Evolutionary conservation across 2,329 filamentous ascomycete species (phyloP), one percentile per base, ranked within the genome.

Genomic region (Trichoderma aggressivum): DNA sequence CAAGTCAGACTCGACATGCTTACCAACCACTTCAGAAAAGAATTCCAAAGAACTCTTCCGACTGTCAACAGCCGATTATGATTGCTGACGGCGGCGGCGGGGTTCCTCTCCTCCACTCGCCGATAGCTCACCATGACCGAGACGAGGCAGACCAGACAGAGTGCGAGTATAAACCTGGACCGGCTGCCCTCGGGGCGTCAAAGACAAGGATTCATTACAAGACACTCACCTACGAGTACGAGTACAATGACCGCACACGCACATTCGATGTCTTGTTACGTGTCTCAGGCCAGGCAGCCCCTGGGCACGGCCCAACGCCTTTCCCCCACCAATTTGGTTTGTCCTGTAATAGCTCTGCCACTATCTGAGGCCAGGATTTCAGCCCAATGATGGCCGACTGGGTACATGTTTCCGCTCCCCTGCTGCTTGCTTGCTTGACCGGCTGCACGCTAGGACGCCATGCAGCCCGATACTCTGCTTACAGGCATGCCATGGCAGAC

Each of bases 301-400:
- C 62, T 65, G 62, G 47, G 43, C 65, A 50, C 55, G 65, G 36
- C 28, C 65, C 65, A 55, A 47, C 39, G 65, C 65, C 65, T 32
- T 18, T 60, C 65, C 55, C 55, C 56, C 28, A 50, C 65, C 53
- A 43, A 67, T 30, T 59, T 50, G 53, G 36, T 24, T 59, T 50
- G 39, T 43, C 16, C 39, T 43, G 53, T 28, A n/a, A n/a, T n/a
- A 59, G 64, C 26, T 60, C 36, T 43, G 39, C 39, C 39, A 43
- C 39, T 26, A 30, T 18, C 12, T 24, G 21, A 67, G 30, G 36
- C 64, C 50, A n/a, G 28, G 55, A 69, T 69, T 69, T 53, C 66
- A 69, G 66, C 66, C 66, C 56, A 69, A 69, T 60, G 39, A n/a
- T 28, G 26, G 60, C 32, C 32, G n/a, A 50, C 43, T 50, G 43